A percentile compares a stretch with the other conserved stretches of the same genome.
phyloP scores from a whole-genome alignment of 2,329 filamentous ascomycete genomes.

The Periglandula ipomoeae region DNA sequence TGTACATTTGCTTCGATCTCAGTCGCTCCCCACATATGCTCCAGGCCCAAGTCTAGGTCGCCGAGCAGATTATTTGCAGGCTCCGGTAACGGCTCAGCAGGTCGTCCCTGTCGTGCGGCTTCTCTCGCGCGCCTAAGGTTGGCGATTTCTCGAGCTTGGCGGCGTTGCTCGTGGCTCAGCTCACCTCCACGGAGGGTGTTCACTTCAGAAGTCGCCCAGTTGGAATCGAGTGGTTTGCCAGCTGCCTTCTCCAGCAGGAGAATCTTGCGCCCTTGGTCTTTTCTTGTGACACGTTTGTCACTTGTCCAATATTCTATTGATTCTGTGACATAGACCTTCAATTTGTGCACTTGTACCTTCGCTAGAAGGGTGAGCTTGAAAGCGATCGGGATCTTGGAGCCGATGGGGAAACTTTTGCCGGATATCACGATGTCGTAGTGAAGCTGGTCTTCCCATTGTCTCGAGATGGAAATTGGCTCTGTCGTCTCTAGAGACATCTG shows the following conservation, averaged over 20 bases:
- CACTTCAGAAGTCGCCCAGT: constrained; percentile 68
- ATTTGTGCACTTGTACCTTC: constrained; percentile 86
- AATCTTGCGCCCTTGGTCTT: constrained; percentile 77
- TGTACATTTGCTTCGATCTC: constrained; percentile 94
- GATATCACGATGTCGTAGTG: constrained; percentile 96
- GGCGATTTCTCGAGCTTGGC: constrained; percentile 38
- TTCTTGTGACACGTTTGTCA: constrained; percentile 74
- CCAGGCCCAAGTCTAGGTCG: constrained; percentile 60
- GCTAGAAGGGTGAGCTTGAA: constrained; percentile 89
- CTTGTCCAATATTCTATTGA: constrained; percentile 86
- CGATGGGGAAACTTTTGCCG: constrained; percentile 87
- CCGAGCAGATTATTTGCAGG: constrained; percentile 66
- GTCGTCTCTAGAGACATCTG: constrained; percentile 84
- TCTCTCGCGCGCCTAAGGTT: constrained; percentile 44
- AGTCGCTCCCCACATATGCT: constrained; percentile 73
- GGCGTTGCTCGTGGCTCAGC: constrained; percentile 42
- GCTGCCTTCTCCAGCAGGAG: constrained; percentile 82
- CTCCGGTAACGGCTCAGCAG: constrained; percentile 36
- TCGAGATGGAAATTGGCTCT: constrained; percentile 86
- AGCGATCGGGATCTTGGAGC: constrained; percentile 79
- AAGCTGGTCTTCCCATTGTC: constrained; percentile 90
- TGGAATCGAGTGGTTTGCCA: constrained; percentile 63
- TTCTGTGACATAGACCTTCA: constrained; percentile 87
- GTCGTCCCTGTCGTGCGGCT: constrained; percentile 31
- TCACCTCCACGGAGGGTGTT: constrained; percentile 74